Percentiles rank a stretch among this genome's conserved stretches.
Conservation (phyloP, 1,284 basidiomycete species). For the Butyriboletus appendiculatus region DNA sequence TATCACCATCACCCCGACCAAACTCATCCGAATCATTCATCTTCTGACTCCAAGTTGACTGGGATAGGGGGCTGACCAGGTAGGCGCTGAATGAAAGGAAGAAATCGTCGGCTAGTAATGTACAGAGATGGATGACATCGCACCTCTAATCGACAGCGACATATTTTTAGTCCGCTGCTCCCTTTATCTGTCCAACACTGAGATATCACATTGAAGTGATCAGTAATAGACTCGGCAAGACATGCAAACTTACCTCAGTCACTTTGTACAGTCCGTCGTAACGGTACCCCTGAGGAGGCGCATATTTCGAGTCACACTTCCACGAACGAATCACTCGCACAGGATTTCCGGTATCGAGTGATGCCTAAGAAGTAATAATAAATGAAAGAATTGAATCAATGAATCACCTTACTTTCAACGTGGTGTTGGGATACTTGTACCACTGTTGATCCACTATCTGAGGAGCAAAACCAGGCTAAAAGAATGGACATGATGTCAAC, state of each 20-base stretch:
- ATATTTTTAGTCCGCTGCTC: conserved; percentile 13
- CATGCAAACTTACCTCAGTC: conserved; percentile 9
- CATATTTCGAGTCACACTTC: conserved; percentile 22
- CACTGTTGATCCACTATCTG: conserved; percentile 29
- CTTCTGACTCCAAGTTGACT: too few relatives aligned
- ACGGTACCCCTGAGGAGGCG: conserved; percentile 24
- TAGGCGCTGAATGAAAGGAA: conserved; percentile 21
- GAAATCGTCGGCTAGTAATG: not conserved
- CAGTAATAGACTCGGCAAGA: not conserved
- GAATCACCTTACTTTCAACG: conserved; percentile 20
- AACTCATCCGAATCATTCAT: too few relatives aligned
- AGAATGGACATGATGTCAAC: not conserved
- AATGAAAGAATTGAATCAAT: not conserved
- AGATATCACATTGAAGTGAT: not conserved
- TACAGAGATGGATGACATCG: not conserved
- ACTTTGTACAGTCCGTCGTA: conserved; percentile 34
- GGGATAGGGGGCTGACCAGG: conserved; percentile 24
- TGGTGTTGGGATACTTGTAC: conserved; percentile 11
- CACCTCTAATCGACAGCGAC: conserved; percentile 32
- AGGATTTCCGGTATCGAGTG: conserved; percentile 17
- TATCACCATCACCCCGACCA: too few relatives aligned
- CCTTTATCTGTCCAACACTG: conserved; percentile 27
- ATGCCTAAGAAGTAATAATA: conserved; percentile 16
- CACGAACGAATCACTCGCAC: conserved; percentile 30
- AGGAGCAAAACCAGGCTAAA: conserved; percentile 19